Conservation (phyloP, 2,329 filamentous ascomycete genomes). For the Diaporthe nobilis region DNA sequence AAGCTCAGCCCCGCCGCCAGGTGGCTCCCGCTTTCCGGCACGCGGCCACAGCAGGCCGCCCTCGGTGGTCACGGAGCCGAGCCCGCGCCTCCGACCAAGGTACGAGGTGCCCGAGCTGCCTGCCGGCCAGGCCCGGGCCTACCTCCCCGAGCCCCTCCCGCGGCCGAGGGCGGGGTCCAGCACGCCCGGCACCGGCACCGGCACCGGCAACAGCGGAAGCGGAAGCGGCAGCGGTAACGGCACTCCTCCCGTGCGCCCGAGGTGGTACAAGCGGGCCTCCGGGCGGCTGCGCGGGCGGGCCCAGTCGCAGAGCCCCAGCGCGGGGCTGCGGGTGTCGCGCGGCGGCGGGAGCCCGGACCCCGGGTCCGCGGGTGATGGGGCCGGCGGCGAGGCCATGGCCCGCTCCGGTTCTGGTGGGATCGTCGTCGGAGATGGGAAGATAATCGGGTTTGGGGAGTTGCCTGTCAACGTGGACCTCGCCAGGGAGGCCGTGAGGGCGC, state of each 20-base stretch:
- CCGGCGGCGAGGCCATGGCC: slow-evolving; percentile 45
- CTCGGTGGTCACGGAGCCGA: slow-evolving; percentile 61
- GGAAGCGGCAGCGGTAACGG: background rate
- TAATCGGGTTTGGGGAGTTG: slow-evolving; percentile 46
- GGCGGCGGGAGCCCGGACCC: background rate
- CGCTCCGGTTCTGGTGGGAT: slow-evolving; percentile 46
- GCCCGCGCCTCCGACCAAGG: slow-evolving; percentile 50
- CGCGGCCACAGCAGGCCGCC: slow-evolving; percentile 52
- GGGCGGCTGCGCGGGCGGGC: slow-evolving; percentile 31
- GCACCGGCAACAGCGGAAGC: background rate
- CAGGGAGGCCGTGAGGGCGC: slow-evolving; percentile 10
- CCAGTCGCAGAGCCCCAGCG: slow-evolving; percentile 32
- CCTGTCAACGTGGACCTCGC: slow-evolving; percentile 15
- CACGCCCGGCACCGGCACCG: slow-evolving; percentile 14
- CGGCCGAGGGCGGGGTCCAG: slow-evolving; percentile 3
- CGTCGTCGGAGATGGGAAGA: slow-evolving; percentile 44
- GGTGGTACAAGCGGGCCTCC: slow-evolving; percentile 33
- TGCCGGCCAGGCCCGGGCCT: slow-evolving; percentile 18
- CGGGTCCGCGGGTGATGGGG: background rate
- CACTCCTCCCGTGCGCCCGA: slow-evolving; percentile 2
- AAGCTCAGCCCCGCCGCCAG: slow-evolving; percentile 7
- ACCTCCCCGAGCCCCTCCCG: slow-evolving; percentile 31
- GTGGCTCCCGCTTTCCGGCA: slow-evolving; percentile 5
- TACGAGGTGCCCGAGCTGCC: slow-evolving; percentile 21
- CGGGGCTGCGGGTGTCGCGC: background rate